Percentiles rank a stretch among this genome's conserved stretches.
Evolutionary conservation across 1,284 basidiomycete species (phyloP).

Genomic region (Golubevia pallescens): DNA sequence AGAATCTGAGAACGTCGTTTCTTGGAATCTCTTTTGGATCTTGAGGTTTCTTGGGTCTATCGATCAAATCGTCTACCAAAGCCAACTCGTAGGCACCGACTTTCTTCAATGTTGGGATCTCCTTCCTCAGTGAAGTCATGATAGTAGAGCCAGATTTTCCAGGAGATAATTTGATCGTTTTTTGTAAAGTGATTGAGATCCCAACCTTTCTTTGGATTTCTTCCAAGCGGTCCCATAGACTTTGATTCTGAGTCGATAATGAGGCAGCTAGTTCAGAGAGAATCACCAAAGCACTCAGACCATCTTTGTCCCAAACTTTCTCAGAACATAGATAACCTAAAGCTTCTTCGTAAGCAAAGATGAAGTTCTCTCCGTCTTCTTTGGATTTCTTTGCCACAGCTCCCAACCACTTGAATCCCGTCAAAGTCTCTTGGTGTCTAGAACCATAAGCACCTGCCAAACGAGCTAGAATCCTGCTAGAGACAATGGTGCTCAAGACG

Average conservation of each 20-base stretch:
- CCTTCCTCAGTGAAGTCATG: slow-evolving; percentile 35
- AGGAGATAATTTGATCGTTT: slow-evolving; percentile 42
- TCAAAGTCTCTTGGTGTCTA: slow-evolving; percentile 40
- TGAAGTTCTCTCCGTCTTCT: slow-evolving; percentile 31
- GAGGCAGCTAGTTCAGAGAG: slow-evolving; percentile 39
- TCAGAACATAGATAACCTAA: slow-evolving; percentile 46
- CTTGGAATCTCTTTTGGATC: slow-evolving; percentile 23
- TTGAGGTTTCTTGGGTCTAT: slow-evolving; percentile 23
- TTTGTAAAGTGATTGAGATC: slow-evolving; percentile 36
- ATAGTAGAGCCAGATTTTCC: slow-evolving; percentile 34
- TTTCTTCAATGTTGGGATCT: slow-evolving; percentile 15
- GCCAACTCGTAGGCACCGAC: slow-evolving; percentile 21
- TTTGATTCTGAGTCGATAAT: slow-evolving; percentile 26
- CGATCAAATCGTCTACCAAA: slow-evolving; percentile 35
- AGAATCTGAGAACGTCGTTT: slow-evolving; percentile 52
- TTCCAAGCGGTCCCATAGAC: slow-evolving; percentile 44
- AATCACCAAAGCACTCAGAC: slow-evolving; percentile 39
- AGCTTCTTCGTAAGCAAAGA: slow-evolving; percentile 53
- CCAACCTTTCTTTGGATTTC: slow-evolving; percentile 41
- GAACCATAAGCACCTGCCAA: slow-evolving; percentile 31
- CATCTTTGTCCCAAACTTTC: slow-evolving; percentile 52
- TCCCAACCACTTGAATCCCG: slow-evolving; percentile 57
- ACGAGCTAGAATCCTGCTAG: slow-evolving; percentile 33
- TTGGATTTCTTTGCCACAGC: slow-evolving; percentile 33
- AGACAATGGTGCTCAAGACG: slow-evolving; percentile 43